Conservation (phyloP, 371 early-diverging fungal genomes). For the Mortierella sp. region DNA sequence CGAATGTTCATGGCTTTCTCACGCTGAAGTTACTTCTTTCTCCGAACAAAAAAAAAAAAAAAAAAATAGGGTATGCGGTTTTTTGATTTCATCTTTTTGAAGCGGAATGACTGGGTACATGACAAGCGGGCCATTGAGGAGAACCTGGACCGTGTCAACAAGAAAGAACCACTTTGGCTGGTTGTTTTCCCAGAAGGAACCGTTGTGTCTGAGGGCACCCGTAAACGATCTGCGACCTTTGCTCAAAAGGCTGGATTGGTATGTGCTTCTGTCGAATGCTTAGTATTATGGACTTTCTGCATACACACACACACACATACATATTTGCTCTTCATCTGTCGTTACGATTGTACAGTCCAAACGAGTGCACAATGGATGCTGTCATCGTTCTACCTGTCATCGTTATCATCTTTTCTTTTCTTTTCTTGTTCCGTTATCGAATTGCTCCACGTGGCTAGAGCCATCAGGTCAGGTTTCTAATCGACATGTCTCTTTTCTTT, state of each 20-base stretch:
- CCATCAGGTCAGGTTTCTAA: neutral
- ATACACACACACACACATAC: too few species aligned
- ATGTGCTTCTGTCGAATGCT: slow-evolving; percentile 15
- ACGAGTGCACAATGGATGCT: neutral
- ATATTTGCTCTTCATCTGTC: too few species aligned
- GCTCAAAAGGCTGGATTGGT: slow-evolving; percentile 65
- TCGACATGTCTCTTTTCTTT: neutral
- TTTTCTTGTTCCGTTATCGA: slow-evolving; percentile 2
- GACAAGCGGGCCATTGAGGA: slow-evolving; percentile 72
- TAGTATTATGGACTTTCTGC: neutral
- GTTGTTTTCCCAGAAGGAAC: slow-evolving; percentile 95
- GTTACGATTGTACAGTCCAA: too few species aligned
- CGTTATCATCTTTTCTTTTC: neutral
- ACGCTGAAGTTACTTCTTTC: too few species aligned
- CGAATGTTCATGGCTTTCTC: too few species aligned
- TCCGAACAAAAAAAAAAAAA: too few species aligned
- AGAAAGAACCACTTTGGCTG: slow-evolving; percentile 79
- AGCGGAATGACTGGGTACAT: slow-evolving; percentile 76
- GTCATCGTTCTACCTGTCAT: too few species aligned
- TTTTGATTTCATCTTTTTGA: slow-evolving; percentile 88
- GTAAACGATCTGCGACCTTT: slow-evolving; percentile 59
- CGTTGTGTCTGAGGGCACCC: slow-evolving; percentile 65
- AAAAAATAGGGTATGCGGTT: slow-evolving; percentile 83
- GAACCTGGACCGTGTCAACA: slow-evolving; percentile 52
- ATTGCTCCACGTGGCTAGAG: neutral